Conservation (phyloP, 1,284 basidiomycete species). For the Tilletiopsis washingtonensis region DNA sequence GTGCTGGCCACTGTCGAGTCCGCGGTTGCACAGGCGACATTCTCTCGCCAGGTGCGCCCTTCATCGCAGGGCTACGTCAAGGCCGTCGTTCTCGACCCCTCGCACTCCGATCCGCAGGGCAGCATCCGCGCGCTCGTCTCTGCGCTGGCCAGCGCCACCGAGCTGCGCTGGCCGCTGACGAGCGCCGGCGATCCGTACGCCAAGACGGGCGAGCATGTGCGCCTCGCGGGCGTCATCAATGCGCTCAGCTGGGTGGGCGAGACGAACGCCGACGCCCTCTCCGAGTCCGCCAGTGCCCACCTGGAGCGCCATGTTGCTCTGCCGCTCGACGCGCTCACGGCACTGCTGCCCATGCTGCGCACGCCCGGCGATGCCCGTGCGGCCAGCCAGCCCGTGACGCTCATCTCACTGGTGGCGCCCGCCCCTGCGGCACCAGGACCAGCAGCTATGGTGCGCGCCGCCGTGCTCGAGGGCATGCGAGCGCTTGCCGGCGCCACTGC, state of each 20-base stretch:
- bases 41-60: conserved; percentile 32
- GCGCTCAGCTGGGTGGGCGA: conserved; percentile 21
- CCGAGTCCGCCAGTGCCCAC: neutral
- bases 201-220: conserved; percentile 32
- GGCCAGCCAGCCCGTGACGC: neutral
- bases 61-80: conserved; percentile 42
- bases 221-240: conserved; percentile 36
- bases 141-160: conserved; percentile 29
- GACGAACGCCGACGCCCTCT: neutral
- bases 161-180: conserved; percentile 38
- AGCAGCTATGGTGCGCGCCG: neutral
- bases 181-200: conserved; percentile 45
- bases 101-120: conserved; percentile 11
- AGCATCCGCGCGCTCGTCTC: conserved; percentile 22
- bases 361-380: neutral
- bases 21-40: conserved; percentile 19
- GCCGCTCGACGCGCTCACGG: neutral
- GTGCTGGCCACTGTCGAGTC: conserved; percentile 37
- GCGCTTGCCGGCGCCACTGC: neutral
- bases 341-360: neutral
- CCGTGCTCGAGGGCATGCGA: neutral
- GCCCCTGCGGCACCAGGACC: neutral
- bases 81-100: conserved; percentile 22
- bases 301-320: neutral
- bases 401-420: neutral